Conservation (phyloP, 495 filamentous ascomycete species). For the Neurospora sp. region DNA sequence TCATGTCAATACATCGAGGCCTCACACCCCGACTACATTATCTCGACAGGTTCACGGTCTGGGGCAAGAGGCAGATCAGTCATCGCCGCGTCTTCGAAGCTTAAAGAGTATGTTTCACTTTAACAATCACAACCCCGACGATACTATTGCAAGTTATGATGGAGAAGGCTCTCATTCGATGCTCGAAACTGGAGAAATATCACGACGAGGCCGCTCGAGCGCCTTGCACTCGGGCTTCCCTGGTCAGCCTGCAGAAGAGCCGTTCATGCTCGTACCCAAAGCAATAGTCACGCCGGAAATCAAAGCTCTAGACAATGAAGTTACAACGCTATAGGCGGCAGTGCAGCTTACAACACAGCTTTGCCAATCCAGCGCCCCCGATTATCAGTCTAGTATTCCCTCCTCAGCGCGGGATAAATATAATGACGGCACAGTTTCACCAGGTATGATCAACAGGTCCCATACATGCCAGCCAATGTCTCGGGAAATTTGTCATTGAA, state of each 20-base stretch:
- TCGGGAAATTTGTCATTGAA: neutral
- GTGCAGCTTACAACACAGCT: conserved; percentile 35
- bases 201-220: neutral
- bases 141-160: neutral
- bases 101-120: conserved; percentile 8
- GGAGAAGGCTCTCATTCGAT: neutral
- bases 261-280: conserved; percentile 28
- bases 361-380: conserved; percentile 8
- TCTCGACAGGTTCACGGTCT: neutral
- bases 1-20: neutral
- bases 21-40: neutral
- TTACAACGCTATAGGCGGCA: conserved; percentile 33
- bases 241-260: conserved; percentile 3
- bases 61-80: neutral
- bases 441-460: neutral
- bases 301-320: conserved; percentile 29
- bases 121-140: neutral
- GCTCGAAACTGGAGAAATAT: neutral
- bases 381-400: neutral
- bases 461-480: neutral
- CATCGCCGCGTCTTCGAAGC: neutral
- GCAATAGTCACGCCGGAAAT: conserved; percentile 42
- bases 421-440: neutral
- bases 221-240: neutral
- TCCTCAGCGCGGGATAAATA: neutral